A percentile compares a stretch with the other conserved stretches of the same genome.
Conservation (phyloP, 768 basidiomycete species). For the Coprinopsis cinerea region DNA sequence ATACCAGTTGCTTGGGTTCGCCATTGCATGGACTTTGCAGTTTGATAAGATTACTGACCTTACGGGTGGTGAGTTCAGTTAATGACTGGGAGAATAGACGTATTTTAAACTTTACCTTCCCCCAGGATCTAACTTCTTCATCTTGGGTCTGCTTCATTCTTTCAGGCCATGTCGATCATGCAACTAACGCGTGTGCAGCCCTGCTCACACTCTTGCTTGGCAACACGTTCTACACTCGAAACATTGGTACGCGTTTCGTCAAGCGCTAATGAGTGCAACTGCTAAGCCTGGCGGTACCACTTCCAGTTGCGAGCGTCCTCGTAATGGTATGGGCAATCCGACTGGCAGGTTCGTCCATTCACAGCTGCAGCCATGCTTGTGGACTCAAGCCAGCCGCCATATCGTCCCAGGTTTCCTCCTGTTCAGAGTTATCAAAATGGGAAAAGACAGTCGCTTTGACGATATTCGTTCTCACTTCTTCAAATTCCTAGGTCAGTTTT, state of each 20-base stretch:
- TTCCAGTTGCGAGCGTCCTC: conserved; percentile 42
- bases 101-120: background rate
- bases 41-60: conserved; percentile 75
- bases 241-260: conserved; percentile 29
- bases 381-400: background rate
- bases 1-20: conserved; percentile 59
- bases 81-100: background rate
- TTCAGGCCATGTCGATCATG: background rate
- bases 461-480: conserved; percentile 60
- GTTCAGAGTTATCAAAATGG: conserved; percentile 63
- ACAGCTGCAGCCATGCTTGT: background rate
- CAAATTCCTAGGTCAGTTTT: conserved; percentile 47
- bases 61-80: conserved; percentile 39
- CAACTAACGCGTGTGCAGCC: conserved; percentile 27
- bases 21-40: conserved; percentile 62
- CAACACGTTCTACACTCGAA: conserved; percentile 55
- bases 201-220: conserved; percentile 56
- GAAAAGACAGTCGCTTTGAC: conserved; percentile 63
- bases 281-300: background rate
- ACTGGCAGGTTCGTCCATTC: conserved; percentile 37
- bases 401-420: conserved; percentile 60
- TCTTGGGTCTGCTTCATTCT: conserved; percentile 35
- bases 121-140: conserved; percentile 60
- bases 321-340: conserved; percentile 64
- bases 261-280: no score